Conservation (phyloP, 202 grass and related monocot genomes). For the Setaria viridis region DNA sequence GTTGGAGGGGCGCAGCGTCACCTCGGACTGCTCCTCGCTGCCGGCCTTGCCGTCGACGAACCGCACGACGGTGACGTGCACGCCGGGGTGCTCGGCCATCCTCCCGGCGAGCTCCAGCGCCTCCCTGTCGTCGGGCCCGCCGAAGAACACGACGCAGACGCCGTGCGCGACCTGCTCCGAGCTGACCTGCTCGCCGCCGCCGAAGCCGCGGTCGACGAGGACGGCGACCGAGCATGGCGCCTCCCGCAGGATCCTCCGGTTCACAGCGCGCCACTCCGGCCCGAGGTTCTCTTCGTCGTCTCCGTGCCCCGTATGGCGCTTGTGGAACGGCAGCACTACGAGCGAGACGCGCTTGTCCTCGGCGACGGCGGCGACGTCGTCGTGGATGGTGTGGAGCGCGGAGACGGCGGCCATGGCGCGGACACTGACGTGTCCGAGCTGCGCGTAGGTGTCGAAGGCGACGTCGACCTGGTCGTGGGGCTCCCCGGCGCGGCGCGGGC, state of each 20-base stretch:
- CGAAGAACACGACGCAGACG: conserved; percentile 84
- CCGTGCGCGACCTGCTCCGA: conserved; percentile 65
- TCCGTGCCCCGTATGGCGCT: conserved; percentile 31
- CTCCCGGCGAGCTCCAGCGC: conserved; percentile 65
- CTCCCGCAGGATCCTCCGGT: conserved; percentile 65
- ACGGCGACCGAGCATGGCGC: conserved; percentile 75
- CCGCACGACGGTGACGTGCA: conserved; percentile 58
- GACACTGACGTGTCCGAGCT: conserved; percentile 72
- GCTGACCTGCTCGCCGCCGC: conserved; percentile 70
- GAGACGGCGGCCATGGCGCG: conserved; percentile 80
- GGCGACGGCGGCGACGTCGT: conserved; percentile 75
- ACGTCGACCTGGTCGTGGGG: conserved; percentile 63
- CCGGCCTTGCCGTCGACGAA: conserved; percentile 53
- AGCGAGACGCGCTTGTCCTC: conserved; percentile 78
- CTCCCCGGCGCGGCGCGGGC: conserved; percentile 24
- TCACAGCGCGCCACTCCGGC: conserved; percentile 70
- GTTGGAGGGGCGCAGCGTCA: conserved; percentile 60
- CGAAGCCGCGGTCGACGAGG: conserved; percentile 72
- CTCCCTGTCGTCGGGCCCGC: conserved; percentile 79
- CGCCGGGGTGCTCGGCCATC: conserved; percentile 78
- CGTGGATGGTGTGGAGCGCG: conserved; percentile 82
- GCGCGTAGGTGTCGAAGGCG: conserved; percentile 74
- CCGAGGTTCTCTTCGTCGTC: conserved; percentile 59
- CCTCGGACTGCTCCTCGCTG: conserved; percentile 43
- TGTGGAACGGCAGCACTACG: conserved; percentile 77